Percentiles rank a stretch among this genome's conserved stretches.
Conservation (phyloP, 2,329 filamentous ascomycete species). For the Didymella glomerata region DNA sequence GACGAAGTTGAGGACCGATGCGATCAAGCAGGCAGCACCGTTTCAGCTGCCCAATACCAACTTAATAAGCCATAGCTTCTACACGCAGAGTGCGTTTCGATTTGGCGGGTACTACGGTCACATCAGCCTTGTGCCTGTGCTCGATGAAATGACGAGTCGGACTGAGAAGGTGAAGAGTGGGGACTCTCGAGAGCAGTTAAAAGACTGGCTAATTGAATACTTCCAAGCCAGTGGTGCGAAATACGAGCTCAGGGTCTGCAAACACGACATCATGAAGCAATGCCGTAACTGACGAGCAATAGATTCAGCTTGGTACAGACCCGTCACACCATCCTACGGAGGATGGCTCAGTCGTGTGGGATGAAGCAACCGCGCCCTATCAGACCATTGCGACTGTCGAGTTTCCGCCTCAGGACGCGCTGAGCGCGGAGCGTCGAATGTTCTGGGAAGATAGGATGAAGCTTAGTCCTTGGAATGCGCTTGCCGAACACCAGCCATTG, state of each 20-base stretch:
- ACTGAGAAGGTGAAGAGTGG: constrained; percentile 31
- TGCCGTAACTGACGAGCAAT: not conserved
- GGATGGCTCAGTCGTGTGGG: constrained; percentile 43
- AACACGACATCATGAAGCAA: no score
- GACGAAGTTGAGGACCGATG: constrained; percentile 43
- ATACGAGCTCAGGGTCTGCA: constrained; percentile 38
- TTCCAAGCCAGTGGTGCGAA: constrained; percentile 30
- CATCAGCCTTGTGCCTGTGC: constrained; percentile 39
- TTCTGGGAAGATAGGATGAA: constrained; percentile 46
- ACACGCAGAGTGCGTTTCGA: constrained; percentile 43
- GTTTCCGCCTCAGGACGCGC: constrained; percentile 39
- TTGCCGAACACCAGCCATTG: constrained; percentile 39
- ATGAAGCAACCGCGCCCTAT: constrained; percentile 43
- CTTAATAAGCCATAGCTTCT: constrained; percentile 47
- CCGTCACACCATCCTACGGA: constrained; percentile 42
- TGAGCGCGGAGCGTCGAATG: constrained; percentile 30
- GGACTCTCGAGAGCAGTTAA: constrained; percentile 35
- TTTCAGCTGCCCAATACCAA: constrained; percentile 44
- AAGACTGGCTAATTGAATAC: constrained; percentile 40
- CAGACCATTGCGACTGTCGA: constrained; percentile 40
- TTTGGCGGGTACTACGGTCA: constrained; percentile 44
- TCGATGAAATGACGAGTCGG: constrained; percentile 30
- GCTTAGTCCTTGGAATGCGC: constrained; percentile 38
- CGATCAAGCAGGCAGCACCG: constrained; percentile 40
- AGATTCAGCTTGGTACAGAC: constrained; percentile 43